Conservation (phyloP, 768 basidiomycete species). For the Epithele typhae region DNA sequence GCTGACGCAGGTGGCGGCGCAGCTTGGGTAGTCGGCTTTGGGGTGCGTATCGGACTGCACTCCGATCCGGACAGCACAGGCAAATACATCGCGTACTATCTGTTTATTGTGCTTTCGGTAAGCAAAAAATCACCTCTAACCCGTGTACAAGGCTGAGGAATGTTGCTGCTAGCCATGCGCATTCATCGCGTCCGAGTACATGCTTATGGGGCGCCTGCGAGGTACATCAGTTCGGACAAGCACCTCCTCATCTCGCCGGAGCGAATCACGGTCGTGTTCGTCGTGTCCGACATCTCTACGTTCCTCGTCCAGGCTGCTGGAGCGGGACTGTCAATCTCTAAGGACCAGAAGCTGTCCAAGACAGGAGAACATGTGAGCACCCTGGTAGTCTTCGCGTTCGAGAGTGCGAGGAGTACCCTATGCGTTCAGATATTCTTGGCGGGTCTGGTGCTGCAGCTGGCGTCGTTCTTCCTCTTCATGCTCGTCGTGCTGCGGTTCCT, state of each 20-base stretch:
- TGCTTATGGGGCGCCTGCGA: constrained; percentile 61
- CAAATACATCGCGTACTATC: constrained; percentile 52
- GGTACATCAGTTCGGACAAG: constrained; percentile 40
- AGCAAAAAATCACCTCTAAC: constrained; percentile 8
- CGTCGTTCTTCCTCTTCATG: constrained; percentile 49
- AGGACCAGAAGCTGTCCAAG: constrained; percentile 7
- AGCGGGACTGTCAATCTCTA: constrained; percentile 42
- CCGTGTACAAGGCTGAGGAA: not conserved
- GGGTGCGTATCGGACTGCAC: constrained; percentile 52
- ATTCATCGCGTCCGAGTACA: constrained; percentile 67
- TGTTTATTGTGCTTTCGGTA: constrained; percentile 59
- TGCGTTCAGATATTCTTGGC: constrained; percentile 45
- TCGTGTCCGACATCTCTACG: constrained; percentile 59
- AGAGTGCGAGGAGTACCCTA: too few relatives aligned
- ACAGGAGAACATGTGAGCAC: constrained; percentile 11
- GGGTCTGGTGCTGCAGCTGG: constrained; percentile 51
- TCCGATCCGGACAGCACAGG: constrained; percentile 46
- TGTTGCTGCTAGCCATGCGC: constrained; percentile 52
- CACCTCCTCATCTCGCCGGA: constrained; percentile 46
- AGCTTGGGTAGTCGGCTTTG: constrained; percentile 58
- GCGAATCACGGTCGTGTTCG: constrained; percentile 52
- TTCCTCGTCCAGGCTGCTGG: constrained; percentile 64
- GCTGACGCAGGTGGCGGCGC: not conserved
- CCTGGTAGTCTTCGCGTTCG: too few relatives aligned
- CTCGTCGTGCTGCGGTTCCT: constrained; percentile 44